Evolutionary conservation across 495 filamentous ascomycete genomes (phyloP).

Genomic region (Penicillium ucsense): DNA sequence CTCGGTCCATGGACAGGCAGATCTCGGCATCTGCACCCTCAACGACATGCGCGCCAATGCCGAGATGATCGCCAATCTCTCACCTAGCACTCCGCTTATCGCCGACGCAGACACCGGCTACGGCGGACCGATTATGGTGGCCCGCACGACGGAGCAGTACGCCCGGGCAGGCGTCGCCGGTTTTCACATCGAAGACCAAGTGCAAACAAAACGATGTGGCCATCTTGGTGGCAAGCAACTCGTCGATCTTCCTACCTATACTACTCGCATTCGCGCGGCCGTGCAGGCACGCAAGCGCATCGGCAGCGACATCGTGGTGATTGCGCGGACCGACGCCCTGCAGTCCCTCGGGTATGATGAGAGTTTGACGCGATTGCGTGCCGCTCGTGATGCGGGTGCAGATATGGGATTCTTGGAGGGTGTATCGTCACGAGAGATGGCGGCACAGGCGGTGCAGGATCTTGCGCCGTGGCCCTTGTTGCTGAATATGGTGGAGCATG

Average conservation of each 20-base stretch:
- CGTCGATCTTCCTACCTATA: conserved; percentile 42
- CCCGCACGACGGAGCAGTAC: conserved; percentile 53
- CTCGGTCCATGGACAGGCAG: conserved; percentile 57
- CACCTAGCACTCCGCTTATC: conserved; percentile 45
- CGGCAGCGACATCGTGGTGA: conserved; percentile 54
- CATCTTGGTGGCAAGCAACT: conserved; percentile 55
- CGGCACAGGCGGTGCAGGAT: conserved; percentile 31
- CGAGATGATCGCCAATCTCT: conserved; percentile 34
- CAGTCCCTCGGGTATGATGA: conserved; percentile 54
- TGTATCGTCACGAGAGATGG: conserved; percentile 29
- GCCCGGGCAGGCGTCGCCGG: conserved; percentile 56
- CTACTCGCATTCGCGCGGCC: conserved; percentile 48
- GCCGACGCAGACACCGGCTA: conserved; percentile 64
- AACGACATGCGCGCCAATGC: conserved; percentile 38
- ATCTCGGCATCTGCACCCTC: conserved; percentile 50
- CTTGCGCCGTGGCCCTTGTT: conserved; percentile 51
- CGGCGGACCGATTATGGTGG: conserved; percentile 56
- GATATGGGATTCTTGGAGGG: conserved; percentile 55
- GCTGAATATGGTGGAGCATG: conserved; percentile 58
- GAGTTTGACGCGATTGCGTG: conserved; percentile 43
- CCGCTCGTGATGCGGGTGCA: conserved; percentile 47
- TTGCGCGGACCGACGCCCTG: conserved; percentile 59
- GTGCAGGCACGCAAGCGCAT: conserved; percentile 40
- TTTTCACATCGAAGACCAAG: conserved; percentile 67
- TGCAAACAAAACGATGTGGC: conserved; percentile 58